These are phyloP conservation scores for Diplodia mutila DNA, from an alignment of 2,329 filamentous ascomycete genomes.

Conservation along the genomic window DNA sequence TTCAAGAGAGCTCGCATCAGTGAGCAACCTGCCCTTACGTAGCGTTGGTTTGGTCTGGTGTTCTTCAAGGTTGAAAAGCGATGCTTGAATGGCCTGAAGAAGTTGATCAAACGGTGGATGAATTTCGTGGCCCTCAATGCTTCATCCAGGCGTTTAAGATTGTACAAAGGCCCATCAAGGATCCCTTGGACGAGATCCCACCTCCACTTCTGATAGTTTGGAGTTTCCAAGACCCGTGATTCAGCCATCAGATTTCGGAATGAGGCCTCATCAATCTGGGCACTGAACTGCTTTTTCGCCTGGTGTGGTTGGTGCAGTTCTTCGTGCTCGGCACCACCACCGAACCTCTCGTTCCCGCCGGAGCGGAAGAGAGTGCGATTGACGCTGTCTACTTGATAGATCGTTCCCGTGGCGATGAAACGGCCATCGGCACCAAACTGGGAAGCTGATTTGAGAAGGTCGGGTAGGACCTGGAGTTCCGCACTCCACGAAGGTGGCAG, in stretches of 20 bases:
- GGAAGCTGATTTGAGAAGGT: slow-evolving; percentile 77
- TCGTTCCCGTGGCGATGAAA: slow-evolving; percentile 82
- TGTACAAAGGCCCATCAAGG: slow-evolving; percentile 89
- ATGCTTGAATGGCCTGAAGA: slow-evolving; percentile 96
- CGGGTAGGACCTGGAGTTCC: slow-evolving; percentile 83
- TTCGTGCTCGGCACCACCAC: slow-evolving; percentile 45
- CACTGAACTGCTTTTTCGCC: slow-evolving; percentile 40
- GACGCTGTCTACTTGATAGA: slow-evolving; percentile 98
- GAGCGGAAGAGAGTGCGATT: slow-evolving; percentile 90
- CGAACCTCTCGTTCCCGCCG: slow-evolving; percentile 49
- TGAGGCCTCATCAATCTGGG: slow-evolving; percentile 65
- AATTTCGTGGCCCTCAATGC: slow-evolving; percentile 95
- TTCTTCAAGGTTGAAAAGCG: slow-evolving; percentile 89
- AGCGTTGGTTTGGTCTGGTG: slow-evolving; percentile 91
- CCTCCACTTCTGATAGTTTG: slow-evolving; percentile 94
- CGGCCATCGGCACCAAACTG: slow-evolving; percentile 72
- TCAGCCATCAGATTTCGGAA: slow-evolving; percentile 70
- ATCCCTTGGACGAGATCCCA: slow-evolving; percentile 92
- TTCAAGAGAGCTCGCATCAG: slow-evolving; percentile 85
- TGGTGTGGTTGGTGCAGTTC: slow-evolving; percentile 49
- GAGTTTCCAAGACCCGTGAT: slow-evolving; percentile 83
- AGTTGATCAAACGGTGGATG: slow-evolving; percentile 90
- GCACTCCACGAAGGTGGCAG: slow-evolving; percentile 82
- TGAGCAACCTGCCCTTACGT: slow-evolving; percentile 86
- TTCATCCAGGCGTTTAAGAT: slow-evolving; percentile 89